Evolutionary conservation across 495 filamentous ascomycete genomes (phyloP), one percentile per base, ranked within the genome.

Genomic region (Clohesyomyces aquaticus): DNA sequence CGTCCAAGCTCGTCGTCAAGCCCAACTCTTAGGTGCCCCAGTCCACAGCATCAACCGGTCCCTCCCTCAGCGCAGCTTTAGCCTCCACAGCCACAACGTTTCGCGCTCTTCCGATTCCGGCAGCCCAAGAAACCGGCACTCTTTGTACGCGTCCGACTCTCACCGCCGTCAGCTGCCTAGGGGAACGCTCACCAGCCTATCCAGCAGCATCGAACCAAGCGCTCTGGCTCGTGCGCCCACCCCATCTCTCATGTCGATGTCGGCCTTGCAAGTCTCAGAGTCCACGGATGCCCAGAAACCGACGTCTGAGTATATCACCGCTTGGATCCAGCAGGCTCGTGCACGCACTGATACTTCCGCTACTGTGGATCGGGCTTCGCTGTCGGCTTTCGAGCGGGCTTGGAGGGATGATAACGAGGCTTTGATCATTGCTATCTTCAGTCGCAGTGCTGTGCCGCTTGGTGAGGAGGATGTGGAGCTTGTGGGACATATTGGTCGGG

Each of bases 341-440:
- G 47, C 27, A 1, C 18, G 53, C 4, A 54, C 53, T 29, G 43
- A 53, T 3, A 26, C 29, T 19, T n/a, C 59, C 10, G 16, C 27
- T 22, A 19, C n/a, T 9, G 50, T 53, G 1, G 8, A 22, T 1
- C 19, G n/a, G 4, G 10, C 18, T 12, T 27, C 27, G 1, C 11
- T 52, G 8, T 43, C 53, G 8, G 9, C 28, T 0, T 26, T 18
- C 25, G 54, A 58, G 26, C 11, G 10, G 8, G 46, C 47, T 1
- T 65, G 61, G 61, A 43, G 61, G 4, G 22, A 51, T 14, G 10
- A 8, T 6, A 54, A 59, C 46, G 45, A 65, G 29, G 10, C 27
- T 9, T 11, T 65, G 8, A 6, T 65, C 8, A 32, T 65, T 10
- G 47, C 45, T 9, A 49, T 65, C 23, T 59, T 52, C 23, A 54